phyloP scores from a whole-genome alignment of 257 asterid genomes.

The Catharanthus roseus region DNA sequence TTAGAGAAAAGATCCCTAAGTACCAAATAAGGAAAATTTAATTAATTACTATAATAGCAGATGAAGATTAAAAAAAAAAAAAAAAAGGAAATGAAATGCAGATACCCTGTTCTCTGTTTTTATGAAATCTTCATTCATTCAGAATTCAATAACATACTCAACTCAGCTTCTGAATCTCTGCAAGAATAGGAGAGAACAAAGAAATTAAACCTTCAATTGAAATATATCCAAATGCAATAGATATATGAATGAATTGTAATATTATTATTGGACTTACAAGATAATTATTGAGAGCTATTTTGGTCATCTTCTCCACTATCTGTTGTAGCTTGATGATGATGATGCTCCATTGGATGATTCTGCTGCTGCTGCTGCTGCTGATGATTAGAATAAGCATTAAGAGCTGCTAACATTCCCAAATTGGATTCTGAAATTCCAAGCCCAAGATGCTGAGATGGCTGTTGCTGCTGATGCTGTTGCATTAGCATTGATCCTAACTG shows the following conservation, averaged over 20 bases:
- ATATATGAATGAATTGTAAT: background rate
- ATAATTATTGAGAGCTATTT: slow-evolving; percentile 19
- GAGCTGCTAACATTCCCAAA: slow-evolving; percentile 62
- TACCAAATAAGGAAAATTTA: slow-evolving; percentile 8
- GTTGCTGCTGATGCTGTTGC: slow-evolving; percentile 33
- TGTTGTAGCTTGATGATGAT: slow-evolving; percentile 19
- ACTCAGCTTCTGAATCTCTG: slow-evolving; percentile 21
- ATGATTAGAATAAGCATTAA: slow-evolving; percentile 49
- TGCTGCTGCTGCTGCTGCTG: slow-evolving; percentile 32
- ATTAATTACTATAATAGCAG: slow-evolving; percentile 8
- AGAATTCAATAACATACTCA: background rate
- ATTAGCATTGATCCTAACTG: slow-evolving; percentile 45
- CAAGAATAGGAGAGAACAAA: background rate
- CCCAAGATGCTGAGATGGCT: slow-evolving; percentile 51
- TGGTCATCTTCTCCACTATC: slow-evolving; percentile 27
- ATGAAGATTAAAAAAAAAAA: no score
- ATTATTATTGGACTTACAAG: background rate
- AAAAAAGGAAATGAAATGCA: slow-evolving; percentile 16
- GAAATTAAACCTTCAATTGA: background rate
- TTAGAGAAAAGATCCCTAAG: slow-evolving; percentile 18
- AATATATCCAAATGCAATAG: no score
- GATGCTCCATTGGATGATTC: slow-evolving; percentile 29
- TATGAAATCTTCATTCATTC: slow-evolving; percentile 6
- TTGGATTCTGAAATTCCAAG: slow-evolving; percentile 48
- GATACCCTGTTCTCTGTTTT: slow-evolving; percentile 25